These are phyloP conservation scores for Alternaria tenuissima DNA, from an alignment of 2,329 filamentous ascomycete genomes.

Conservation along the genomic window DNA sequence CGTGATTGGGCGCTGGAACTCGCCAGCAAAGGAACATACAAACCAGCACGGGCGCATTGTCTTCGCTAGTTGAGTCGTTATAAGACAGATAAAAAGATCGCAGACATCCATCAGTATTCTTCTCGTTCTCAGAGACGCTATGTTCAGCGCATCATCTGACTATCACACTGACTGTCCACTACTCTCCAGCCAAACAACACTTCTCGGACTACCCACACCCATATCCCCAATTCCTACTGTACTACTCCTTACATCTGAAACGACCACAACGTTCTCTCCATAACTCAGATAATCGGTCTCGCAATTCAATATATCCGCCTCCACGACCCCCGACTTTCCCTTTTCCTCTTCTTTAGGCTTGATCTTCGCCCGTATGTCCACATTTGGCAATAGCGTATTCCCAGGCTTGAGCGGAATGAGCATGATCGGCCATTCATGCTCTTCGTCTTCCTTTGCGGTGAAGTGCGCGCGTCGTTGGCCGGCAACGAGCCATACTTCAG, in stretches of 20 bases:
- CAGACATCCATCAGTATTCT: not conserved
- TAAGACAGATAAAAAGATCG: not conserved
- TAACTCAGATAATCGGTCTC: constrained; percentile 84
- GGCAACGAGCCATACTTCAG: constrained; percentile 84
- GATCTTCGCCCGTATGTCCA: constrained; percentile 76
- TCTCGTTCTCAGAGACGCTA: not conserved
- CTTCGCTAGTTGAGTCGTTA: not conserved
- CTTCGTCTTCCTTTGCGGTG: constrained; percentile 60
- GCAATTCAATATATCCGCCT: constrained; percentile 58
- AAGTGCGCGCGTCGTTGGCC: constrained; percentile 84
- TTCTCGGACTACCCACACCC: constrained; percentile 27
- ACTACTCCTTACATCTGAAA: constrained; percentile 73
- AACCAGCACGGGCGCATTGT: not conserved
- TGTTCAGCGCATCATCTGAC: not conserved
- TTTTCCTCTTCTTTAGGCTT: constrained; percentile 37
- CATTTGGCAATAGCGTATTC: constrained; percentile 75
- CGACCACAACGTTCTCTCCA: constrained; percentile 78
- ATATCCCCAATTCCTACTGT: constrained; percentile 55
- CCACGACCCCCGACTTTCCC: constrained; percentile 15
- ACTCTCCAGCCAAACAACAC: constrained; percentile 44
- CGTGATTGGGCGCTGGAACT: no score
- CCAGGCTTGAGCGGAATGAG: constrained; percentile 83
- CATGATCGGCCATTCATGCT: constrained; percentile 69
- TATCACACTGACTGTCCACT: constrained; percentile 1
- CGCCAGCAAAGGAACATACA: not conserved